Percentiles rank a stretch among this genome's conserved stretches.
Evolutionary conservation across 495 filamentous ascomycete species (phyloP).

Genomic region (Xylaria castorea): DNA sequence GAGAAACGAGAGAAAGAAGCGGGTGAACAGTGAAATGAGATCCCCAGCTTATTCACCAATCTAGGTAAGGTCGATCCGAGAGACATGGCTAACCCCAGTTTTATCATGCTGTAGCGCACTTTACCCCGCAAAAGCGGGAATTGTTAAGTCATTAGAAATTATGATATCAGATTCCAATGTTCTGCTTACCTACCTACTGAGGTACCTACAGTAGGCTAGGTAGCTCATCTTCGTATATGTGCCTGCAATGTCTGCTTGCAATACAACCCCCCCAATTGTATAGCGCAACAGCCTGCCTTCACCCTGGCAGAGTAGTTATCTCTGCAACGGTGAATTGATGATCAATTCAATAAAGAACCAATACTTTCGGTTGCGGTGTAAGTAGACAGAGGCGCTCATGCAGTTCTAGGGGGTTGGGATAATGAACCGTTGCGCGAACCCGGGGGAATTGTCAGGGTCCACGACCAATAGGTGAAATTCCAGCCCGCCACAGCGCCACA

Average conservation of each 20-base stretch:
- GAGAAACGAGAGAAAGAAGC: not conserved
- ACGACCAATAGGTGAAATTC: constrained; percentile 15
- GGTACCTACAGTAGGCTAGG: constrained; percentile 1
- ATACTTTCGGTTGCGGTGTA: not conserved
- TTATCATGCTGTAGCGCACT: not conserved
- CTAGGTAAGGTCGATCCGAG: not conserved
- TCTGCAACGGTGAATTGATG: constrained; percentile 1
- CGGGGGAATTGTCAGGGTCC: not conserved
- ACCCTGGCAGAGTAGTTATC: not conserved
- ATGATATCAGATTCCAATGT: not conserved
- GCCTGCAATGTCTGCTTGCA: not conserved
- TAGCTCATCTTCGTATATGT: not conserved
- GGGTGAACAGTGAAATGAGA: not conserved
- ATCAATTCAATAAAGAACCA: not conserved
- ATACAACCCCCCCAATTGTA: too few relatives aligned
- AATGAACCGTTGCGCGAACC: not conserved
- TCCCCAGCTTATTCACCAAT: not conserved
- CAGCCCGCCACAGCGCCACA: constrained; percentile 17
- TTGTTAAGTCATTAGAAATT: not conserved
- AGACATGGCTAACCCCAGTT: not conserved
- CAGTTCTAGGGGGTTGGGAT: not conserved
- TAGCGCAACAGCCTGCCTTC: not conserved
- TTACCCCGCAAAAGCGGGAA: constrained; percentile 29
- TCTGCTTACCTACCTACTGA: too few relatives aligned
- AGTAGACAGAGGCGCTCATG: not conserved